Base-by-base conservation (phyloP, 805 yeast species). In the Isabelozyma rhagii region DNA sequence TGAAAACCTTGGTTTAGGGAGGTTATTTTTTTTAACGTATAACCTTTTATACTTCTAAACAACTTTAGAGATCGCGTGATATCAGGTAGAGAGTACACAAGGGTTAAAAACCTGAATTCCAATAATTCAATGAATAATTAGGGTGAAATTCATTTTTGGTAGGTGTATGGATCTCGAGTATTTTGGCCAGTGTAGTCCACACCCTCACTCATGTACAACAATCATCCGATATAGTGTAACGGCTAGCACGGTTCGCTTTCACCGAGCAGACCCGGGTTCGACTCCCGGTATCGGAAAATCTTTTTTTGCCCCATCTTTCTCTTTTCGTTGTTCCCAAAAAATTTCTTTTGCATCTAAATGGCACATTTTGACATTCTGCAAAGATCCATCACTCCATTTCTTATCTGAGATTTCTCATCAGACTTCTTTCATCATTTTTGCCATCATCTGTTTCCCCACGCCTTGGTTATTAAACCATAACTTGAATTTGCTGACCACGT, bases 281-380 rank as follows among this genome's bases (percentile, higher is more conserved):
- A 83, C 86, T 82, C 88, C 88, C 88, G 85, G 89, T 77, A 82
- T 81, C 87, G 87, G 88, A 83, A 79, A 50, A 50, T 53, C 49
- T 36, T 31, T 43, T 43, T 43, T 43, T 41, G 13, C 15, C 13
- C 9, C 43, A 34, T 13, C 13, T 8, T 4, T 14, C 4, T 39
- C 14, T 14, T 31, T 31, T 31, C 3, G n/a, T 31, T 31, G 36
- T 31, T 13, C n/a, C 36, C 36, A 31, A 31, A 5, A 31, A 13
- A 10, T 6, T 31, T 31, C 36, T 31, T 31, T 31, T 31, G 36
- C 36, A 31, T 31, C 36, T 31, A 31, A 21, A 21, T 21, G 25
- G 25, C 25, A 21, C 6, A 21, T 21, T 21, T 21, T 21, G 25
- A 21, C 25, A 21, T 21, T 21, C 25, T 21, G 6, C 25, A 31